Conservation (phyloP, 2,329 filamentous ascomycete species). For the Penicillium sclerotiorum region DNA sequence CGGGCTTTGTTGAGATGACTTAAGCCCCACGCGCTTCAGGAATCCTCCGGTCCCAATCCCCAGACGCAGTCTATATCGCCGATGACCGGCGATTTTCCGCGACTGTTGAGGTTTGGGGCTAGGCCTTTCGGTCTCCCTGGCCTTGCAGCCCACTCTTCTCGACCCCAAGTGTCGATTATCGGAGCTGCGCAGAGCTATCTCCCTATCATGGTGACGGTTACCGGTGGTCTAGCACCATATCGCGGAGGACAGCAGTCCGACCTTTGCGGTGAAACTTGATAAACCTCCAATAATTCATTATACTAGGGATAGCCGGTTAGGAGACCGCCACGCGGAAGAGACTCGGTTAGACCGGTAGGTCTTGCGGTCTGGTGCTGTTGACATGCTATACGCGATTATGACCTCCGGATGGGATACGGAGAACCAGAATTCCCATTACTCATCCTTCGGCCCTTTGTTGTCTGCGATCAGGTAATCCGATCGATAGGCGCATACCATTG, state of each 20-base stretch:
- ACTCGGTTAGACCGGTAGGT: background rate
- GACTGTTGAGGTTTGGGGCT: background rate
- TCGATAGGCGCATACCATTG: too few species aligned
- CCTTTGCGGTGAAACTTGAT: background rate
- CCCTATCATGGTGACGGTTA: background rate
- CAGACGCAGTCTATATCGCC: conserved; percentile 12
- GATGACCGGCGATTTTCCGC: conserved; percentile 23
- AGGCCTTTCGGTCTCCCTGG: background rate
- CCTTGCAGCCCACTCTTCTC: background rate
- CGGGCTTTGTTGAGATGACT: conserved; percentile 9
- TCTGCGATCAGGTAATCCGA: too few species aligned
- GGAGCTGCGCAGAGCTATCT: background rate
- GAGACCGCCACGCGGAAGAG: background rate
- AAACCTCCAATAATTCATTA: background rate
- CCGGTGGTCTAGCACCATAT: background rate
- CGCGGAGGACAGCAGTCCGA: conserved; percentile 12
- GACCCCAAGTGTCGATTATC: background rate
- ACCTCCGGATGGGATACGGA: background rate
- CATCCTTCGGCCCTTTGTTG: too few species aligned
- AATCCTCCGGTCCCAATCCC: conserved; percentile 19
- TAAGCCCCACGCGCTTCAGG: conserved; percentile 4
- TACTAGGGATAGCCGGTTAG: background rate
- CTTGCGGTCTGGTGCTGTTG: too few species aligned
- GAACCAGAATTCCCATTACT: too few species aligned
- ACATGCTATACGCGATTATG: background rate